A percentile compares a stretch with the other conserved stretches of the same genome.
phyloP scores from a whole-genome alignment of 1,284 basidiomycete genomes.

The Ceratobasidium theobromae region DNA sequence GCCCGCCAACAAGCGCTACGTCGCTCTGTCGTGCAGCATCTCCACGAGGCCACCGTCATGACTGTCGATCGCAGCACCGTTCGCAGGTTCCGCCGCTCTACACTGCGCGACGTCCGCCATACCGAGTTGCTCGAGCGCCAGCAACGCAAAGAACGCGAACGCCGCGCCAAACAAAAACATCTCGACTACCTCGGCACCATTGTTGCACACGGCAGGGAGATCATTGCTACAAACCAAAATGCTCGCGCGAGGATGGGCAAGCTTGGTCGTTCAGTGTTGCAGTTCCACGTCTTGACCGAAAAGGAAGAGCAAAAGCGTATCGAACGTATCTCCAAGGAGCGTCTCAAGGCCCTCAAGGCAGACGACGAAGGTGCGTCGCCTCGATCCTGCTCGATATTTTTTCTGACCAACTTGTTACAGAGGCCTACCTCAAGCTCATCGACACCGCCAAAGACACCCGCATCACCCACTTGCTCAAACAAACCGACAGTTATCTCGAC shows the following conservation, averaged over 20 bases:
- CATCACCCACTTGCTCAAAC: slow-evolving; percentile 93
- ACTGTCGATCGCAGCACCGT: slow-evolving; percentile 91
- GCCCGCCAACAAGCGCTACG: slow-evolving; percentile 88
- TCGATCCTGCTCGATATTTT: background rate
- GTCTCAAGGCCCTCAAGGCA: slow-evolving; percentile 95
- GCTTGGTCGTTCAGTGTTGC: slow-evolving; percentile 83
- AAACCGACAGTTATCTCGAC: slow-evolving; percentile 95
- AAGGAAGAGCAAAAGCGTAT: slow-evolving; percentile 99
- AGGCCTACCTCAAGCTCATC: slow-evolving; percentile 98
- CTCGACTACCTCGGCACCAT: slow-evolving; percentile 91
- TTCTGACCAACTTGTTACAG: slow-evolving; percentile 42
- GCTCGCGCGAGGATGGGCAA: slow-evolving; percentile 79
- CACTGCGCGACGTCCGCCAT: slow-evolving; percentile 84
- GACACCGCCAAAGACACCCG: slow-evolving; percentile 99
- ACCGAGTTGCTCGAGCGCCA: slow-evolving; percentile 91
- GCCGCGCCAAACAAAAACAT: slow-evolving; percentile 94
- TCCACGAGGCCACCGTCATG: slow-evolving; percentile 88
- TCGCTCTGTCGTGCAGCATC: slow-evolving; percentile 82
- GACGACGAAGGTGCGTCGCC: slow-evolving; percentile 76
- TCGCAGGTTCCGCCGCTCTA: slow-evolving; percentile 84
- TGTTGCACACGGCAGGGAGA: slow-evolving; percentile 78
- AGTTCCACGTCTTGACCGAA: slow-evolving; percentile 87
- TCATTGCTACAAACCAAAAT: slow-evolving; percentile 60
- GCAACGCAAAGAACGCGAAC: slow-evolving; percentile 90
- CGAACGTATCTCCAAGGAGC: slow-evolving; percentile 95